phyloP scores from a whole-genome alignment of 805 yeast species.

The Candida sanyiensis region DNA sequence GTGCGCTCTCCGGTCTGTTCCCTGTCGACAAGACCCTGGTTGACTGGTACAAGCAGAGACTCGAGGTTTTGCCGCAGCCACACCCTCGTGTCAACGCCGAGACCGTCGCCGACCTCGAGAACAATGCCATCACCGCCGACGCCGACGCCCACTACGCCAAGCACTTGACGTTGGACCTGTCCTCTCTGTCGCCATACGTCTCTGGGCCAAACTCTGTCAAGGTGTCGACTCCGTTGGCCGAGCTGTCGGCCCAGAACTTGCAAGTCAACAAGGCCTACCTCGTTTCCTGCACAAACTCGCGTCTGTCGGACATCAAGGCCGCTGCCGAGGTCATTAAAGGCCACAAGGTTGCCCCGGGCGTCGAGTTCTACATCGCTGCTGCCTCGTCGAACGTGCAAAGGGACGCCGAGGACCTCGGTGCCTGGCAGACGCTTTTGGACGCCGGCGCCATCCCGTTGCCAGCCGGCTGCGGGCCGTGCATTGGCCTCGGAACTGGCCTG shows the following conservation, averaged over 20 bases:
- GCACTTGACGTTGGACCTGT: slow-evolving; percentile 73
- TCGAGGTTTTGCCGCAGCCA: slow-evolving; percentile 49
- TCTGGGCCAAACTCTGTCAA: slow-evolving; percentile 98
- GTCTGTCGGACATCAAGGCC: slow-evolving; percentile 86
- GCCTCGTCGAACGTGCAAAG: slow-evolving; percentile 90
- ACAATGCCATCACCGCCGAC: slow-evolving; percentile 49
- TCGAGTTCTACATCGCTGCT: slow-evolving; percentile 95
- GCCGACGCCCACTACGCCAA: slow-evolving; percentile 82
- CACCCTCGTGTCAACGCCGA: slow-evolving; percentile 78
- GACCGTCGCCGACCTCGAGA: slow-evolving; percentile 48
- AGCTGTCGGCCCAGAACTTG: slow-evolving; percentile 66
- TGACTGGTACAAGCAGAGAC: slow-evolving; percentile 69
- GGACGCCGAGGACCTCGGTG: slow-evolving; percentile 87
- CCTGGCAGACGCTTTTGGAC: slow-evolving; percentile 82
- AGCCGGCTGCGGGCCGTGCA: slow-evolving; percentile 99
- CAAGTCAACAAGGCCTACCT: slow-evolving; percentile 89
- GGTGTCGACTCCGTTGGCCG: slow-evolving; percentile 72
- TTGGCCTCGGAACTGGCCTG: slow-evolving; percentile 93
- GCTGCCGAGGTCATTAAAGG: slow-evolving; percentile 86
- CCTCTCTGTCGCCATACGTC: slow-evolving; percentile 77
- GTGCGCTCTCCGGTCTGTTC: slow-evolving; percentile 93
- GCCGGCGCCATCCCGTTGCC: slow-evolving; percentile 96
- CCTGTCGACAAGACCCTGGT: slow-evolving; percentile 85
- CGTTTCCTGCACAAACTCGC: slow-evolving; percentile 96
- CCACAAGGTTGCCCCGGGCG: slow-evolving; percentile 79